Conservation (phyloP, 768 basidiomycete species). For the Psilocybe tampanensis region DNA sequence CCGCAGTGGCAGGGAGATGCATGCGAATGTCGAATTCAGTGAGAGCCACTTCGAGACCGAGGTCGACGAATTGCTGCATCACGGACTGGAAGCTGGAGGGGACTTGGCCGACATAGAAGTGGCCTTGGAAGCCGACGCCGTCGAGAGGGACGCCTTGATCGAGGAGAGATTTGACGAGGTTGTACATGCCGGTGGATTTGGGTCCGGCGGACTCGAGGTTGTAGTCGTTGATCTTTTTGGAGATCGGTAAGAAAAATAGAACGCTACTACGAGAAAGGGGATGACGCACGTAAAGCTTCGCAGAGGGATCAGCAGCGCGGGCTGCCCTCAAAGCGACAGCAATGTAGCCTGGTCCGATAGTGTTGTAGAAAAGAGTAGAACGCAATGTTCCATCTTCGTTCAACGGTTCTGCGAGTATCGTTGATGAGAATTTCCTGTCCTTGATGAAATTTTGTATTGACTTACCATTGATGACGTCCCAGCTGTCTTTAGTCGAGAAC, state of each 20-base stretch:
- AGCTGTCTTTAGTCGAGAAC: constrained; percentile 34
- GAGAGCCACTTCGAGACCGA: constrained; percentile 69
- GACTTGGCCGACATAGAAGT: constrained; percentile 61
- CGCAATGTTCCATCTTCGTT: constrained; percentile 64
- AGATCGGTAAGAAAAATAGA: not conserved
- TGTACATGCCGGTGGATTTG: constrained; percentile 58
- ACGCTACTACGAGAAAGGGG: not conserved
- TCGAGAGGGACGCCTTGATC: constrained; percentile 54
- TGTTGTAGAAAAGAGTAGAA: constrained; percentile 52
- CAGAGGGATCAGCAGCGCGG: constrained; percentile 51
- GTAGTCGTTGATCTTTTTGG: constrained; percentile 39
- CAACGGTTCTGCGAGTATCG: constrained; percentile 50
- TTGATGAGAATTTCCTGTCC: too few species aligned
- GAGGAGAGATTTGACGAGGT: constrained; percentile 51
- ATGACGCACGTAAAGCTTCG: constrained; percentile 59
- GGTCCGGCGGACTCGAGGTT: constrained; percentile 46
- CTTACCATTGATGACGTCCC: constrained; percentile 56
- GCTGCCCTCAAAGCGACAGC: constrained; percentile 54
- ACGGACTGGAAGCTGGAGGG: constrained; percentile 49
- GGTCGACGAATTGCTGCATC: constrained; percentile 53
- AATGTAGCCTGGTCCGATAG: constrained; percentile 51
- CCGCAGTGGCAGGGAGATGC: constrained; percentile 51
- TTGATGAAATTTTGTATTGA: too few species aligned
- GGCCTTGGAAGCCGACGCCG: constrained; percentile 63
- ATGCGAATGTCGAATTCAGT: constrained; percentile 72